Evolutionary conservation across 163 green algal genomes (phyloP), one percentile per base, ranked within the genome.

Genomic region (Chlamydomonas reinhardtii): DNA sequence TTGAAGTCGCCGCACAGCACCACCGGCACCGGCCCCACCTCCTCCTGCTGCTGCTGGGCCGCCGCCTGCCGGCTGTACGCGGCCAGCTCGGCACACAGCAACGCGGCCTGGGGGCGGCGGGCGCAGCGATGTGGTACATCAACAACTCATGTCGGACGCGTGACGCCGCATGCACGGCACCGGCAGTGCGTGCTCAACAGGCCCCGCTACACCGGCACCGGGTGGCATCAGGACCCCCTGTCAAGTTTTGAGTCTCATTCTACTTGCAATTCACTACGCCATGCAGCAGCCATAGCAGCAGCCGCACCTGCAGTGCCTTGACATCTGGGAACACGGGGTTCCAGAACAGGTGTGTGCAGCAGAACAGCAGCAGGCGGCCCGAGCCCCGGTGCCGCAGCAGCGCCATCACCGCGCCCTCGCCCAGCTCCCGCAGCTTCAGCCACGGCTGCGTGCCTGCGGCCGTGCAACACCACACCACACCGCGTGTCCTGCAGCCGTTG

Each of bases 1-100:
- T 96, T 96, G 83, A 96, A 96, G 73, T 96, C 94, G 11, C 93
- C 94, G 16, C 72, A 73, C 0, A 96, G 32, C 11, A 95, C 56
- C 43, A 91, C 29, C 0, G 84, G 83, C 34, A 90, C 56, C 6
- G 20, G 80, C 31, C 48, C 48, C 73, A 6, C 37, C 73, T 6
- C 48, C 5, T 35, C 27, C 76, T 48, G 39, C 39, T 8, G 5
- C 14, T 56, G 48, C 48, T 56, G 12, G 48, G 48, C 64, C 16
- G 34, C 25, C 17, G 43, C n/a, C 12, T 66, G 29, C 16, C 34
- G 25, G 6, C 69, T 32, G 56, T 80, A 86, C 16, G 70, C 27
- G 9, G 70, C 59, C n/a, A 86, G 0, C 4, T 35, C 20, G 34
- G 31, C 69, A 24, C 69, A 83, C 52, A 77, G 59, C 56, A 84